Conservation (phyloP, 768 basidiomycete species). For the Tylopilus sp. region DNA sequence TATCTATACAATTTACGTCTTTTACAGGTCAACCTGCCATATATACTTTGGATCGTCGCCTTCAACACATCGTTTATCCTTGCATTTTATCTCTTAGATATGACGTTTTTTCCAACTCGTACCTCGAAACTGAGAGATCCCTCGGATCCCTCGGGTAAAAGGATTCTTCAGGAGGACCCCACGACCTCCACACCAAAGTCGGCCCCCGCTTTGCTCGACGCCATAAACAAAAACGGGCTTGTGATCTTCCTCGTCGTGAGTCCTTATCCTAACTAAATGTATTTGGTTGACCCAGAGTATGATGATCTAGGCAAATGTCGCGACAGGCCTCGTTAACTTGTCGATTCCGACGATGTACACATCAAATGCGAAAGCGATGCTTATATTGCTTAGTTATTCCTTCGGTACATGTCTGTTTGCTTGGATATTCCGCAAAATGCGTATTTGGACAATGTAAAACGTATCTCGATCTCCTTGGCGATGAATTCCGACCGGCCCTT, state of each 20-base stretch:
- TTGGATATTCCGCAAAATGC: slow-evolving; percentile 47
- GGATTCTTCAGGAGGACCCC: slow-evolving; percentile 25
- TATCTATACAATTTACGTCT: neutral
- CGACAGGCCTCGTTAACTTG: slow-evolving; percentile 84
- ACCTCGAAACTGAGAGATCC: slow-evolving; percentile 26
- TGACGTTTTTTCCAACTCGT: slow-evolving; percentile 57
- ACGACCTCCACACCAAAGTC: slow-evolving; percentile 15
- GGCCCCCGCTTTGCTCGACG: slow-evolving; percentile 61
- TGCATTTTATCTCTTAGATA: slow-evolving; percentile 75
- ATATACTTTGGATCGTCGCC: slow-evolving; percentile 85
- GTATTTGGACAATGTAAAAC: slow-evolving; percentile 34
- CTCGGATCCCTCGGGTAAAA: slow-evolving; percentile 22
- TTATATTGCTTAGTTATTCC: slow-evolving; percentile 60
- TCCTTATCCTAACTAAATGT: slow-evolving; percentile 8
- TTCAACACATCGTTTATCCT: slow-evolving; percentile 87
- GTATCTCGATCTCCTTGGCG: neutral
- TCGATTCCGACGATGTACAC: slow-evolving; percentile 79
- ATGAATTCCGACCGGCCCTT: neutral
- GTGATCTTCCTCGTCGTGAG: slow-evolving; percentile 77
- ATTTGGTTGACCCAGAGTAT: neutral
- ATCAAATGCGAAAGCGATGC: slow-evolving; percentile 51
- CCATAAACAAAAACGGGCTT: slow-evolving; percentile 80
- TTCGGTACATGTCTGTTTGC: slow-evolving; percentile 56
- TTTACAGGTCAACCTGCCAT: slow-evolving; percentile 77
- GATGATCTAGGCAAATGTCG: slow-evolving; percentile 69